phyloP scores from a whole-genome alignment of 768 basidiomycete species.

The Leccinum subgranulosum region DNA sequence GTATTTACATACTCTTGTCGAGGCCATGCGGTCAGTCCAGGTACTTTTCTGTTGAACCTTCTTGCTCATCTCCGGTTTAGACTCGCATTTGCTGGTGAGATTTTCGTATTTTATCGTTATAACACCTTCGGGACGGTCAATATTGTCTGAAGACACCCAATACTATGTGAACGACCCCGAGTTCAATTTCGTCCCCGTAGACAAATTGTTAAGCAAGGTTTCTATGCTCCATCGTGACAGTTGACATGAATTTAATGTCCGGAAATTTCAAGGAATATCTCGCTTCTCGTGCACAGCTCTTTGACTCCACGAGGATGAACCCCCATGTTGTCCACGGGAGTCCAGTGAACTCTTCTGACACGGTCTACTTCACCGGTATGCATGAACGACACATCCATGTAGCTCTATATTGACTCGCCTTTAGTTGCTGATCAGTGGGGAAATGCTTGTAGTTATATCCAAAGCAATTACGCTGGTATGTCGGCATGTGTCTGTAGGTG shows the following conservation, averaged over 20 bases:
- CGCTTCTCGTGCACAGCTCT: slow-evolving; percentile 70
- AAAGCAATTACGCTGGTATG: slow-evolving; percentile 82
- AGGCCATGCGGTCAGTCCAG: slow-evolving; percentile 66
- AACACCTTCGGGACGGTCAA: background rate
- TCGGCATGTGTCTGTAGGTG: background rate
- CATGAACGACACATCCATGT: background rate
- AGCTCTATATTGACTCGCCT: background rate
- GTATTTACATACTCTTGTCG: slow-evolving; percentile 85
- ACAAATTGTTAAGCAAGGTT: slow-evolving; percentile 83
- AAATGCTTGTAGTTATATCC: slow-evolving; percentile 86
- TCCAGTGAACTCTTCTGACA: slow-evolving; percentile 84
- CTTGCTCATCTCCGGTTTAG: slow-evolving; percentile 29
- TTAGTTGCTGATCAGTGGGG: slow-evolving; percentile 83
- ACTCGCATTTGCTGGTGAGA: slow-evolving; percentile 70
- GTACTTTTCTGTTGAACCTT: background rate
- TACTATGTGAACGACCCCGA: slow-evolving; percentile 95
- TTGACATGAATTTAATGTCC: background rate
- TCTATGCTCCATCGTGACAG: background rate
- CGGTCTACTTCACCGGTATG: slow-evolving; percentile 87
- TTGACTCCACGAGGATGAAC: slow-evolving; percentile 66
- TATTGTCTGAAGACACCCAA: slow-evolving; percentile 56
- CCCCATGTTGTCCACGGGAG: slow-evolving; percentile 71
- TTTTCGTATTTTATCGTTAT: background rate
- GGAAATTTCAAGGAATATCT: slow-evolving; percentile 68
- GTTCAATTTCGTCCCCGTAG: slow-evolving; percentile 69